Conservation (phyloP, 2,329 filamentous ascomycete genomes). For the Chlorencoelia australis region DNA sequence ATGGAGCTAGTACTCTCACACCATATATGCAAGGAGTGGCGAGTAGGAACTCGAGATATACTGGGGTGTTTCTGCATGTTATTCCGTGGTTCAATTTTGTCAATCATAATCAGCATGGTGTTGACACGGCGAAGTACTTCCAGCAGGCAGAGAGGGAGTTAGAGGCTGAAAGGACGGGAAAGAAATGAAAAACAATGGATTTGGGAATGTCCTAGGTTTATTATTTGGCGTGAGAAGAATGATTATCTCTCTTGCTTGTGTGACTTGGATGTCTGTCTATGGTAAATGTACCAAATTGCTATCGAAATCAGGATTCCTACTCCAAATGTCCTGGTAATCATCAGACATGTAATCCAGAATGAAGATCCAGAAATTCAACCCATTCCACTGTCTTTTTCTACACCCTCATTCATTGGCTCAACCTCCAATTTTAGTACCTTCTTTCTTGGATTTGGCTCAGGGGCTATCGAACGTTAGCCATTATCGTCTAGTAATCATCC, state of each 20-base stretch:
- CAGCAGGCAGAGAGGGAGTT: conserved; percentile 88
- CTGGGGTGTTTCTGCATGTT: conserved; percentile 70
- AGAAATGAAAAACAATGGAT: conserved; percentile 9
- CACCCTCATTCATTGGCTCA: conserved; percentile 20
- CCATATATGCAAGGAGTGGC: conserved; percentile 93
- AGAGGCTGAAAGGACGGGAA: conserved; percentile 57
- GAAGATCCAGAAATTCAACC: background rate
- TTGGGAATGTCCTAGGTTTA: conserved; percentile 6
- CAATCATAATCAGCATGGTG: conserved; percentile 87
- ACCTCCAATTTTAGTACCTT: conserved; percentile 26
- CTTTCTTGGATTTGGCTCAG: conserved; percentile 26
- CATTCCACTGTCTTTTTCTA: background rate
- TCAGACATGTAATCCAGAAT: too few relatives aligned
- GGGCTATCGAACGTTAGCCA: conserved; percentile 17
- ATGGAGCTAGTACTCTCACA: conserved; percentile 68
- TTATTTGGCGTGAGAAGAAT: background rate
- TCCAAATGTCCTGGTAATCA: too few relatives aligned
- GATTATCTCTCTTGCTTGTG: background rate
- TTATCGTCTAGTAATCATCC: too few relatives aligned
- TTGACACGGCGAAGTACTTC: conserved; percentile 98
- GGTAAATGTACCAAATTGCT: too few relatives aligned
- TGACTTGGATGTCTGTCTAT: background rate
- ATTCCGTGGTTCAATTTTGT: conserved; percentile 98
- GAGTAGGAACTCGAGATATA: conserved; percentile 84
- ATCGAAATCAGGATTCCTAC: too few relatives aligned